These are phyloP conservation scores for Acacia concinna DNA, from an alignment of 331 rosid species.

Conservation along the genomic window DNA sequence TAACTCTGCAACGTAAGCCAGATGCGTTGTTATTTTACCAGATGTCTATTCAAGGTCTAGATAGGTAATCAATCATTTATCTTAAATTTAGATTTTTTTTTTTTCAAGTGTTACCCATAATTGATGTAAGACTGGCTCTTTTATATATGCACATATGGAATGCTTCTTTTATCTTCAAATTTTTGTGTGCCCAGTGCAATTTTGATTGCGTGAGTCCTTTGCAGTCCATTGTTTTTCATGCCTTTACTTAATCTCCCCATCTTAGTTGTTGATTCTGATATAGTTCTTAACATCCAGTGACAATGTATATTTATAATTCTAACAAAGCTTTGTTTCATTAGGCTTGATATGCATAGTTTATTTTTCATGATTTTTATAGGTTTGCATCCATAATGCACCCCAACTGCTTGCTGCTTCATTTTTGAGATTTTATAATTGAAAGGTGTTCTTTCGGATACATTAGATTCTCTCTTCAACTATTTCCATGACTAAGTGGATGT, in stretches of 20 bases:
- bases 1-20: conserved; percentile 16
- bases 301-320: conserved; percentile 6
- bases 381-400: not conserved
- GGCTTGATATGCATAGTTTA: conserved; percentile 12
- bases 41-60: conserved; percentile 28
- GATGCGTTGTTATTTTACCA: conserved; percentile 21
- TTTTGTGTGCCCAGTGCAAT: conserved; percentile 7
- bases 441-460: not conserved
- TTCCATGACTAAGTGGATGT: not conserved
- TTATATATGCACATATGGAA: not conserved
- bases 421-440: not conserved
- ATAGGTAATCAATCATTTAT: conserved; percentile 15
- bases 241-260: not conserved
- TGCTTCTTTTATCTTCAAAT: conserved; percentile 2
- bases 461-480: not conserved
- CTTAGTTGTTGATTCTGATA: conserved; percentile 14
- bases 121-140: not conserved
- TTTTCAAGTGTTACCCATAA: conserved; percentile 3
- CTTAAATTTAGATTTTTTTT: conserved; percentile 9
- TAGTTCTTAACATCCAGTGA: conserved; percentile 6
- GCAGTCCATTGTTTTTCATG: conserved; percentile 2
- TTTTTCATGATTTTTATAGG: not conserved
- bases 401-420: conserved; percentile 1
- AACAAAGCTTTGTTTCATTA: conserved; percentile 1
- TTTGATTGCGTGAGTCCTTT: conserved; percentile 3